Base-by-base conservation (phyloP, 139 green algal genomes). In the Chlamydomonas schloesseri region DNA sequence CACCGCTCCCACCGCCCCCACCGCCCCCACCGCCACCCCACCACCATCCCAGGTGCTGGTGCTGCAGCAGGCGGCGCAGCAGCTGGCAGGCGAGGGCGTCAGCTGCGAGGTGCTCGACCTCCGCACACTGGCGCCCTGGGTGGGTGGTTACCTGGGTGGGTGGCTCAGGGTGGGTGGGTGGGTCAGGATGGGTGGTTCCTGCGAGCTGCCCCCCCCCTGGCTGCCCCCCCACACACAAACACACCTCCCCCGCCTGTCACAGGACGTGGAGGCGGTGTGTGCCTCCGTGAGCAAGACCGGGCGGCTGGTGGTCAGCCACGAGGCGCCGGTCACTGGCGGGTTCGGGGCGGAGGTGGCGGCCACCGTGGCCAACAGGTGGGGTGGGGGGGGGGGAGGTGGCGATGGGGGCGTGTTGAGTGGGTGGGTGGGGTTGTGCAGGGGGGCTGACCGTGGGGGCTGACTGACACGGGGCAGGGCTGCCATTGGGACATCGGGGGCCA, bases 61-160 rank as follows among this genome's bases (percentile, higher is more conserved):
- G 34, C 62, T 87, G 36, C 82, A 82, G 58, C 58, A 58, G 33
- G 71, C 82, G 46, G 82, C 71, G 1, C 71, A 28, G 2, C 71
- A 60, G 60, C 57, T 76, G 64, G 23, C 29, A 4, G 26, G 20
- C n/a, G 53, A 88, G 24, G 64, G 74, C 46, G 65, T 98, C 36
- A 90, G 82, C 73, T 96, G 91, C 70, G 96, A 99, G 87, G 90
- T 99, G 28, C 92, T 99, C 10, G 97, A 99, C 93, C 87, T 99
- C 64, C 88, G 94, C 53, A 98, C 94, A 11, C 87, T 99, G 79
- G 62, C 96, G 77, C 96, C 96, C 23, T 98, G 96, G 96, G 79
- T 85, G 64, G 34, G 74, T 31, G 74, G 10, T n/a, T n/a, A n/a
- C n/a, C n/a, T n/a, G 34, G 76, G 70, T 67, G 11, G 73, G 65